Evolutionary conservation across 352 stramenopile species (phyloP), one percentile per base, ranked within the genome.

Genomic region (Pythium guiyangense): DNA sequence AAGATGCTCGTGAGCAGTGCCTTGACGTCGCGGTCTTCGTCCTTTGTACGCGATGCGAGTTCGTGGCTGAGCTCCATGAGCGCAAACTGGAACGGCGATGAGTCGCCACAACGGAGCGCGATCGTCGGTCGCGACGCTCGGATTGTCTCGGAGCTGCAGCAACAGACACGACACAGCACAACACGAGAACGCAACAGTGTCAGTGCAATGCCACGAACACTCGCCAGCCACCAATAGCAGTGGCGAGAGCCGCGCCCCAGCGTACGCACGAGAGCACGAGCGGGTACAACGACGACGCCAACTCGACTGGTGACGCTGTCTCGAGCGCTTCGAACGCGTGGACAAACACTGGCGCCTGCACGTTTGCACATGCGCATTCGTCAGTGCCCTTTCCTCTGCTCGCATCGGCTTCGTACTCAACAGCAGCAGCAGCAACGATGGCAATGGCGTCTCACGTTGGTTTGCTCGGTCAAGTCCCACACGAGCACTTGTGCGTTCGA

Each of bases 141-240:
- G 34, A 77, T 84, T 22, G 73, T 69, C 51, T 84, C 69, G 31
- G 70, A 75, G 10, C 74, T 86, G 40, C n/a, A n/a, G n/a, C n/a
- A n/a, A n/a, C n/a, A n/a, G n/a, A n/a, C n/a, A n/a, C n/a, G n/a
- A n/a, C n/a, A n/a, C n/a, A n/a, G n/a, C n/a, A n/a, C 25, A 66
- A 35, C 18, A 60, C 26, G 20, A 47, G n/a, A n/a, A n/a, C n/a
- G n/a, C n/a, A n/a, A n/a, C n/a, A n/a, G n/a, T n/a, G 44, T 53
- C 8, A 20, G 34, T 35, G 17, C 9, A 48, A 20, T 15, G 47
- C 22, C 20, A 44, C 59, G 3, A 6, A 9, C 18, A 66, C n/a
- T n/a, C n/a, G n/a, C n/a, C n/a, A n/a, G n/a, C n/a, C n/a, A n/a
- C 52, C 34, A 55, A 26, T 22, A 57, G 4, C 22, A 42, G n/a